These are phyloP conservation scores for Geosmithia flava DNA, from an alignment of 2,329 filamentous ascomycete species.

Conservation along the genomic window DNA sequence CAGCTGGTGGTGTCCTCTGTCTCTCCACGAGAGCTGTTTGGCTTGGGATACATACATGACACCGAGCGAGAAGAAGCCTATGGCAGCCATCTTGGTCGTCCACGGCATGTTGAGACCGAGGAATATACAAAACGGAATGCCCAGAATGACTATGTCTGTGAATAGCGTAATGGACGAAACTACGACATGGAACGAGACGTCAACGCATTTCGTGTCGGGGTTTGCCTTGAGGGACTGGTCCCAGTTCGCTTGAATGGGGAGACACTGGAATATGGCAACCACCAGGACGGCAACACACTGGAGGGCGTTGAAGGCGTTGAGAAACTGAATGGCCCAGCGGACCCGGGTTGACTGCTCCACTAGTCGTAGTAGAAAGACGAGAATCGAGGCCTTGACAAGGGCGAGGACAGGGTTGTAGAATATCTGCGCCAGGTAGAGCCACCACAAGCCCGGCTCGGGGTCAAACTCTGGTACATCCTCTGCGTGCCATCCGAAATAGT, in stretches of 20 bases:
- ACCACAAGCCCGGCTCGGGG: constrained; percentile 10
- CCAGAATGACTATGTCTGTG: constrained; percentile 25
- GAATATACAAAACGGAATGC: constrained; percentile 27
- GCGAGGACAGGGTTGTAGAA: constrained; percentile 32
- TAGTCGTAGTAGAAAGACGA: constrained; percentile 31
- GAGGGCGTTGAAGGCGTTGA: constrained; percentile 20
- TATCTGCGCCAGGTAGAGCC: constrained; percentile 24
- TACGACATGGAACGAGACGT: constrained; percentile 19
- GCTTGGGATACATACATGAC: constrained; percentile 14
- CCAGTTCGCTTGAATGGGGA: constrained; percentile 21
- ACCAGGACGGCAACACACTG: constrained; percentile 23
- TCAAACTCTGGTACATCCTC: constrained; percentile 6
- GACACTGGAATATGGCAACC: constrained; percentile 25
- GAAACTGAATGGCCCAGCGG: constrained; percentile 8
- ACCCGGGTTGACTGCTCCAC: constrained; percentile 20
- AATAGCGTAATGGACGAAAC: constrained; percentile 23
- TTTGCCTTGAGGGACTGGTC: constrained; percentile 10
- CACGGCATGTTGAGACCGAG: constrained; percentile 23
- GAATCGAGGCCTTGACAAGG: constrained; percentile 29
- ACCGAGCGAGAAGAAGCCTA: constrained; percentile 26
- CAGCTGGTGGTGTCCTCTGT: background rate
- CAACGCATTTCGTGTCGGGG: constrained; percentile 14
- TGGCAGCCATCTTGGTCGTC: constrained; percentile 22
- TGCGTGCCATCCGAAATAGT: constrained; percentile 15
- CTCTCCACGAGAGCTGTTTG: background rate